A percentile compares a stretch with the other conserved stretches of the same genome.
These are phyloP conservation scores for Populus davidiana DNA, from an alignment of 345 rosid species.

Conservation along the genomic window DNA sequence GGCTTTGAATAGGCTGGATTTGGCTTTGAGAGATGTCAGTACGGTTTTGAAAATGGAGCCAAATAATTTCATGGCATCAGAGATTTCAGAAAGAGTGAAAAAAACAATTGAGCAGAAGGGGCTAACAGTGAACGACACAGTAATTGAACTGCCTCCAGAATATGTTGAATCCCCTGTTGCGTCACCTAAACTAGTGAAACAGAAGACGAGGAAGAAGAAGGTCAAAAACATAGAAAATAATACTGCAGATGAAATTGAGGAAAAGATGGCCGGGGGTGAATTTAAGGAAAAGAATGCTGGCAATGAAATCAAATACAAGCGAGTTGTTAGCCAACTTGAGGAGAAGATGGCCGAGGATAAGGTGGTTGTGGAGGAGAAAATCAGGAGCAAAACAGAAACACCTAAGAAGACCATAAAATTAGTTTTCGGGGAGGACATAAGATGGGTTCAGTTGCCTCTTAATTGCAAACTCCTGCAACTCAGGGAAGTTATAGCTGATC, in stretches of 20 bases:
- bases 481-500: slow-evolving; percentile 63
- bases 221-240: slow-evolving; percentile 33
- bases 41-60: slow-evolving; percentile 64
- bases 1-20: slow-evolving; percentile 75
- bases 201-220: slow-evolving; percentile 42
- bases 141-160: slow-evolving; percentile 69
- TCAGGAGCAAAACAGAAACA: slow-evolving; percentile 29
- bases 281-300: slow-evolving; percentile 7
- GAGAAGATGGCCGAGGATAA: slow-evolving; percentile 54
- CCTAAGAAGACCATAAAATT: slow-evolving; percentile 63
- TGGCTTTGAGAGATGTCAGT: slow-evolving; percentile 67
- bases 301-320: slow-evolving; percentile 36
- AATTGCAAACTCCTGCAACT: slow-evolving; percentile 67
- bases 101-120: slow-evolving; percentile 54
- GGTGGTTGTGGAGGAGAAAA: slow-evolving; percentile 52
- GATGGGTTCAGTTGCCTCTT: slow-evolving; percentile 66
- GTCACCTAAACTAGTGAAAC: slow-evolving; percentile 37
- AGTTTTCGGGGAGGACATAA: slow-evolving; percentile 71
- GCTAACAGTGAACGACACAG: slow-evolving; percentile 50
- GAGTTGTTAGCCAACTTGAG: slow-evolving; percentile 26
- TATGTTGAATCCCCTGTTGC: slow-evolving; percentile 57
- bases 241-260: slow-evolving; percentile 26
- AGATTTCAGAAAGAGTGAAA: slow-evolving; percentile 67
- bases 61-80: slow-evolving; percentile 67
- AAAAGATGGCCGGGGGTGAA: slow-evolving; percentile 24